Conservation (phyloP, 148 eudicot genomes). For the Persicaria tinctoria region DNA sequence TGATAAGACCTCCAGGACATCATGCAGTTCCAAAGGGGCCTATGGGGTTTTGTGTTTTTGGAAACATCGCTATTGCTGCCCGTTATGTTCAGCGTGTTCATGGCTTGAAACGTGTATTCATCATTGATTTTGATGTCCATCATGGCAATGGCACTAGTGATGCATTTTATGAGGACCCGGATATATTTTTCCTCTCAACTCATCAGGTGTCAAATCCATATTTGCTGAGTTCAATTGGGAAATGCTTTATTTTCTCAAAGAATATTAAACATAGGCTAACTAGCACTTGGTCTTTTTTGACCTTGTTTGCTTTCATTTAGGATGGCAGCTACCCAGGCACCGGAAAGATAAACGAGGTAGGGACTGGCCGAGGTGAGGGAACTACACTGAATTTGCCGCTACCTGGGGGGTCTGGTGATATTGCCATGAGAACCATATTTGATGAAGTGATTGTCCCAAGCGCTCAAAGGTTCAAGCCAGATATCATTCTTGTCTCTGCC, state of each 20-base stretch:
- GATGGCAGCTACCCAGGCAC: constrained; percentile 98
- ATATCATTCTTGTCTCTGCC: constrained; percentile 90
- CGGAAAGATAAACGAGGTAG: constrained; percentile 72
- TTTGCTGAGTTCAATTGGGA: not conserved
- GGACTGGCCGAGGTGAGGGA: constrained; percentile 76
- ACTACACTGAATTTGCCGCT: constrained; percentile 76
- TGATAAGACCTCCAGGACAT: constrained; percentile 95
- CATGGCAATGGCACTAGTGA: constrained; percentile 98
- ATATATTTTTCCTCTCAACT: constrained; percentile 84
- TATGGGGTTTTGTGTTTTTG: constrained; percentile 95
- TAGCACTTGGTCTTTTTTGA: not conserved
- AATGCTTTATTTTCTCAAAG: not conserved
- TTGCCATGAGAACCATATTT: constrained; percentile 75
- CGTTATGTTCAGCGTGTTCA: constrained; percentile 81
- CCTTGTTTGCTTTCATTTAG: constrained; percentile 25
- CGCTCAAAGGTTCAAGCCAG: constrained; percentile 87
- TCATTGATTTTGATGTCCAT: constrained; percentile 95
- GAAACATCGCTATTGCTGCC: constrained; percentile 90
- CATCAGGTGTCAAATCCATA: constrained; percentile 45
- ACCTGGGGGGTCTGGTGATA: constrained; percentile 88
- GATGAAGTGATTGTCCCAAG: constrained; percentile 75
- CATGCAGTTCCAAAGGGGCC: constrained; percentile 96
- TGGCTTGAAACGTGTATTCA: constrained; percentile 80
- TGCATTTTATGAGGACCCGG: constrained; percentile 87
- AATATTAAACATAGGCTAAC: not conserved